A percentile compares a stretch with the other conserved stretches of the same genome.
Evolutionary conservation across 75 land plant genomes (phyloP).

Genomic region (Chamaecyparis obtusa): DNA sequence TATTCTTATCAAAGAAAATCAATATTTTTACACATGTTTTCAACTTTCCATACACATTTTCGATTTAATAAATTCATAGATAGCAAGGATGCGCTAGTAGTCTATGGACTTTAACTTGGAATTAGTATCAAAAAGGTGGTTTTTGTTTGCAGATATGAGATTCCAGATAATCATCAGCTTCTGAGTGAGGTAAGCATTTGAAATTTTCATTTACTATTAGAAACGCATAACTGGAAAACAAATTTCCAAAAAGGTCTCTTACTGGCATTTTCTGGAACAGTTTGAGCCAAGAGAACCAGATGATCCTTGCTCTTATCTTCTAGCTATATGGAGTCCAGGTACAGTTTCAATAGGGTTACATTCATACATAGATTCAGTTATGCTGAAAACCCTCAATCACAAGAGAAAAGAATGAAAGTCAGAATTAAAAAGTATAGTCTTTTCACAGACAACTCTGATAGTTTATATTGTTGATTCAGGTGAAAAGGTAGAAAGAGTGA

Average conservation of each 20-base stretch:
- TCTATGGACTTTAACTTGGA: background rate
- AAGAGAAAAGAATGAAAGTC: background rate
- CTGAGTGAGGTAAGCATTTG: slow-evolving; percentile 43
- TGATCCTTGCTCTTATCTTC: slow-evolving; percentile 77
- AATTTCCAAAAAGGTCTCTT: background rate
- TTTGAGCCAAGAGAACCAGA: slow-evolving; percentile 58
- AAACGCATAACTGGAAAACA: background rate
- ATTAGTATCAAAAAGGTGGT: background rate
- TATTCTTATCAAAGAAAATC: slow-evolving; percentile 10
- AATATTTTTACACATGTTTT: background rate
- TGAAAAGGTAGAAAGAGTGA: slow-evolving; percentile 38
- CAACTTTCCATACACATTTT: background rate
- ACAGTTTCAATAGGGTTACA: background rate
- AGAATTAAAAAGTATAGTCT: background rate
- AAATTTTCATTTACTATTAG: background rate
- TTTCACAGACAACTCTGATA: background rate
- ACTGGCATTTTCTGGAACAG: slow-evolving; percentile 22
- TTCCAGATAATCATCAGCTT: slow-evolving; percentile 75
- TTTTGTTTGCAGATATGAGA: slow-evolving; percentile 59
- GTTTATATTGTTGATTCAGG: slow-evolving; percentile 18
- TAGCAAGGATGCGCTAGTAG: background rate
- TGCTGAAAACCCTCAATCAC: background rate
- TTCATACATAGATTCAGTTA: background rate
- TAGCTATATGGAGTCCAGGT: slow-evolving; percentile 87
- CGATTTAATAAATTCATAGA: background rate